These are phyloP conservation scores for Apophysomyces sp. DNA, from an alignment of 371 early-diverging fungal genomes.

Conservation along the genomic window DNA sequence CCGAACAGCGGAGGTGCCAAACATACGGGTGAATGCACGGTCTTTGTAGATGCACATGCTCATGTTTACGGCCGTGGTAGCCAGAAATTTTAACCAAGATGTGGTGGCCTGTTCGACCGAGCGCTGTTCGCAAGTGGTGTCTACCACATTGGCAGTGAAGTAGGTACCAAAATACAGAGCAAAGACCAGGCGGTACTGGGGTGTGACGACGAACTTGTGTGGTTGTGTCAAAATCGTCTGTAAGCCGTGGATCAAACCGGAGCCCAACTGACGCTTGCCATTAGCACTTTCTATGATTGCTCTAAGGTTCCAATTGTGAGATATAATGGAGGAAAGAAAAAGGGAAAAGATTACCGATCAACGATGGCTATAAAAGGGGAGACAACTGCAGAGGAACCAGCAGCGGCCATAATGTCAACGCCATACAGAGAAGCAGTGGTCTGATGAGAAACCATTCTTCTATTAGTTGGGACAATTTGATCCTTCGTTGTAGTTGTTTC, in stretches of 20 bases:
- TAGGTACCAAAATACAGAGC: constrained; percentile 61
- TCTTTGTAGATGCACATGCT: constrained; percentile 60
- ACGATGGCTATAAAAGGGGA: constrained; percentile 66
- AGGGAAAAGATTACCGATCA: constrained; percentile 45
- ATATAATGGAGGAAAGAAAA: neutral
- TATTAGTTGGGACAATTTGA: neutral
- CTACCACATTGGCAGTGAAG: constrained; percentile 56
- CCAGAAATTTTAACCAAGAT: constrained; percentile 57
- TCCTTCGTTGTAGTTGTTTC: neutral
- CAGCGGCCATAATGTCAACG: constrained; percentile 44
- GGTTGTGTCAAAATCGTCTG: constrained; percentile 40
- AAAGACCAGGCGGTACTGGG: constrained; percentile 52
- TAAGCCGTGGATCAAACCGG: constrained; percentile 48
- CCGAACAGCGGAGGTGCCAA: constrained; percentile 45
- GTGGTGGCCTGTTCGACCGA: constrained; percentile 19
- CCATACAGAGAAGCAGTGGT: constrained; percentile 30
- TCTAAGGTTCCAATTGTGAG: constrained; percentile 13
- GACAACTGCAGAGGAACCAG: constrained; percentile 45
- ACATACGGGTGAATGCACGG: constrained; percentile 59
- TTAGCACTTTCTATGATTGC: constrained; percentile 64
- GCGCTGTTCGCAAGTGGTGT: constrained; percentile 48
- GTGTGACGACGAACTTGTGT: constrained; percentile 38
- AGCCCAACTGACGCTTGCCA: constrained; percentile 45
- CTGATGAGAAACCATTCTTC: constrained; percentile 2
- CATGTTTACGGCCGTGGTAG: constrained; percentile 58